phyloP scores from a whole-genome alignment of 805 yeast species.

The Starmerella geochares region DNA sequence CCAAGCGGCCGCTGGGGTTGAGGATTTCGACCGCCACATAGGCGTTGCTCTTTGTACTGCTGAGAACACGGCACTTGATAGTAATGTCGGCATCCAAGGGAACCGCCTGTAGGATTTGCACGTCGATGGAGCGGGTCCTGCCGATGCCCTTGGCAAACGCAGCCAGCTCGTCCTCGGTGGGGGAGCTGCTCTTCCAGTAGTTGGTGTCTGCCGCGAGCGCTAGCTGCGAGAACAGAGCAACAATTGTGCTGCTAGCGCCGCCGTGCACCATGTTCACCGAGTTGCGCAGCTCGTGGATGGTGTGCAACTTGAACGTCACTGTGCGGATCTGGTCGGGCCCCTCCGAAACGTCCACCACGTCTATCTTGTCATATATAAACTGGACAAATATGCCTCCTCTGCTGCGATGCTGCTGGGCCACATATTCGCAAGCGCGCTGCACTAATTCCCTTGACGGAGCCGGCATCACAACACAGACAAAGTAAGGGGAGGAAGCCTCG shows the following conservation, averaged over 20 bases:
- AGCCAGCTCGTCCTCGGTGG: constrained; percentile 19
- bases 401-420: constrained; percentile 6
- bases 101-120: constrained; percentile 28
- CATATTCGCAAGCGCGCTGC: constrained; percentile 12
- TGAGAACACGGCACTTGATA: constrained; percentile 24
- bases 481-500: neutral
- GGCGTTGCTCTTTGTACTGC: constrained; percentile 27
- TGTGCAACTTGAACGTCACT: constrained; percentile 23
- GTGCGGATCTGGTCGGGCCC: constrained; percentile 16
- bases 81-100: constrained; percentile 24
- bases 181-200: constrained; percentile 23
- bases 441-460: constrained; percentile 3
- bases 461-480: neutral
- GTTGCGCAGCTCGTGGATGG: constrained; percentile 24
- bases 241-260: constrained; percentile 30
- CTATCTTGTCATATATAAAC: constrained; percentile 15
- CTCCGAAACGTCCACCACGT: constrained; percentile 11
- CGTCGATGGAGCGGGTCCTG: constrained; percentile 26
- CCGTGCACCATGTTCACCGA: constrained; percentile 29
- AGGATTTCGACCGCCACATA: constrained; percentile 20
- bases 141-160: constrained; percentile 21
- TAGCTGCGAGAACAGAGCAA: constrained; percentile 25
- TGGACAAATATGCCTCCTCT: constrained; percentile 19
- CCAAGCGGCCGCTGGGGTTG: constrained; percentile 22
- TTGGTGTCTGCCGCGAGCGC: constrained; percentile 24